A percentile compares a stretch with the other conserved stretches of the same genome.
These are phyloP conservation scores for Phyllosticta citriasiana DNA, from an alignment of 2,329 filamentous ascomycete species.

Conservation along the genomic window DNA sequence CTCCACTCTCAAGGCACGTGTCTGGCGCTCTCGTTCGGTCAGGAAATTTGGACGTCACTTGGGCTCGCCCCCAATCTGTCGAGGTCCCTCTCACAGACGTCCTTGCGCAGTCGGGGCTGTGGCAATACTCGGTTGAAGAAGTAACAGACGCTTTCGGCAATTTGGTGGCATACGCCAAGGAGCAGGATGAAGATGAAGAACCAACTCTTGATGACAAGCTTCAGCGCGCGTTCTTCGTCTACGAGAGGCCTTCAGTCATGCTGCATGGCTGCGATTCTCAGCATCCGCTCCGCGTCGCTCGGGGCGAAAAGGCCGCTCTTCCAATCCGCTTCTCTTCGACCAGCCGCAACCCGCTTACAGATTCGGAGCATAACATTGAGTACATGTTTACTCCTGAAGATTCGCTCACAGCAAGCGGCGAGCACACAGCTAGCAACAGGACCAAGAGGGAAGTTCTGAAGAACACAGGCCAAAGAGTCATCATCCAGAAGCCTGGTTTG, in stretches of 20 bases:
- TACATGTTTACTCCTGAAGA: conserved; percentile 76
- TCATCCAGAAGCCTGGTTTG: conserved; percentile 67
- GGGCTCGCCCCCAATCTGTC: conserved; percentile 68
- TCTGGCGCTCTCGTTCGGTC: conserved; percentile 48
- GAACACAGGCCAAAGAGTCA: conserved; percentile 52
- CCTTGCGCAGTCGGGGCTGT: conserved; percentile 65
- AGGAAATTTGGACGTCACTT: conserved; percentile 59
- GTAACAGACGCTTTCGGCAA: conserved; percentile 89
- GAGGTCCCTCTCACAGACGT: conserved; percentile 84
- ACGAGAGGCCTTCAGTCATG: conserved; percentile 69
- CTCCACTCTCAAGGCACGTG: conserved; percentile 57
- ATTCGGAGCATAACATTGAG: conserved; percentile 60
- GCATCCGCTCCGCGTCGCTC: conserved; percentile 73
- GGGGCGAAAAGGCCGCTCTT: conserved; percentile 56
- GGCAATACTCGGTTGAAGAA: conserved; percentile 86
- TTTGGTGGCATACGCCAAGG: conserved; percentile 59
- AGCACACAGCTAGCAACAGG: conserved; percentile 45
- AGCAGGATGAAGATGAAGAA: conserved; percentile 57
- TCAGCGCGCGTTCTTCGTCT: conserved; percentile 70
- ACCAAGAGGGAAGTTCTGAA: conserved; percentile 53
- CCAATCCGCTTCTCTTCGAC: conserved; percentile 62
- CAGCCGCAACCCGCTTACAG: conserved; percentile 45
- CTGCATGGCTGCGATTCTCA: conserved; percentile 69
- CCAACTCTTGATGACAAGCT: conserved; percentile 39
- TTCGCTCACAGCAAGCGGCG: conserved; percentile 57